Conservation (phyloP, 805 yeast species). For the Kazachstania bromeliacearum region DNA sequence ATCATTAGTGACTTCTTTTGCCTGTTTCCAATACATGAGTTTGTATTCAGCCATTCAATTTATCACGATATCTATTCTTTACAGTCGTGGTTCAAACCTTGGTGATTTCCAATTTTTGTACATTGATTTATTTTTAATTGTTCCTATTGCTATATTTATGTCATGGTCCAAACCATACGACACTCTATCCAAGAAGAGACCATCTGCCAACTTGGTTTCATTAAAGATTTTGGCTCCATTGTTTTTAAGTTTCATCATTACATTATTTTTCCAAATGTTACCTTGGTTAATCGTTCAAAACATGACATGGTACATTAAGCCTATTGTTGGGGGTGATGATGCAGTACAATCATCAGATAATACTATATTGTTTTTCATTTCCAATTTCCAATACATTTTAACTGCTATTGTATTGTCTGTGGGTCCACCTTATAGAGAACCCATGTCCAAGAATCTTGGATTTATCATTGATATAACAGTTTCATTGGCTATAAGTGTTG, state of each 20-base stretch:
- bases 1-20: slow-evolving; percentile 85
- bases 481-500: slow-evolving; percentile 41
- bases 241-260: slow-evolving; percentile 61
- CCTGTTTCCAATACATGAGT: slow-evolving; percentile 97
- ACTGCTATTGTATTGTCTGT: slow-evolving; percentile 76
- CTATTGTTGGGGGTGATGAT: slow-evolving; percentile 73
- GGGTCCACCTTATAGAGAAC: slow-evolving; percentile 90
- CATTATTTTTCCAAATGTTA: slow-evolving; percentile 54
- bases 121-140: slow-evolving; percentile 81
- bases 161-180: slow-evolving; percentile 86
- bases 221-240: slow-evolving; percentile 79
- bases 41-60: slow-evolving; percentile 94
- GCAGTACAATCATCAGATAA: slow-evolving; percentile 83
- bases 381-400: slow-evolving; percentile 84
- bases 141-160: slow-evolving; percentile 95
- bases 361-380: slow-evolving; percentile 68
- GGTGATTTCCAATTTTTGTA: slow-evolving; percentile 96
- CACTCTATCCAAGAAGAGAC: slow-evolving; percentile 57
- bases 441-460: slow-evolving; percentile 56
- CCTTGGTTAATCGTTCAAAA: slow-evolving; percentile 55
- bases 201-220: slow-evolving; percentile 88
- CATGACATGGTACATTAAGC: slow-evolving; percentile 68
- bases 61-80: slow-evolving; percentile 73
- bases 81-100: slow-evolving; percentile 79
- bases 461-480: slow-evolving; percentile 53